Evolutionary conservation across 306 rosid species (phyloP).

Genomic region (Inga oerstediana): DNA sequence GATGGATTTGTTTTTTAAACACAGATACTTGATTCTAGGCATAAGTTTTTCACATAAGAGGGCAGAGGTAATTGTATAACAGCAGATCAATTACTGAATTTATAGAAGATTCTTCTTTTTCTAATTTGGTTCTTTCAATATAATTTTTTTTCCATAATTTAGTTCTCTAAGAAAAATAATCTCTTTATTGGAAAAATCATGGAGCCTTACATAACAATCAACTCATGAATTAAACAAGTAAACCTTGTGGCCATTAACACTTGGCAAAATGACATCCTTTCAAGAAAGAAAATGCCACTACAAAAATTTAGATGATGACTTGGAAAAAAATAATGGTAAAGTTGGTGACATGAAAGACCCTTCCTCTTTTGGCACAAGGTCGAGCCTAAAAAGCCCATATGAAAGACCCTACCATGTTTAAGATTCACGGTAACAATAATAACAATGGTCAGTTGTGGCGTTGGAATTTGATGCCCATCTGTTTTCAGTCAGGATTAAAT

Average conservation of each 20-base stretch:
- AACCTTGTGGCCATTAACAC: background rate
- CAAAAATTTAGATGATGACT: background rate
- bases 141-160: no score
- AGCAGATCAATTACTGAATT: background rate
- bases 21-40: constrained; percentile 25
- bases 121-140: no score
- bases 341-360: background rate
- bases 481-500: no score
- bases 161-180: no score
- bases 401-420: background rate
- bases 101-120: no score
- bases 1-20: constrained; percentile 31
- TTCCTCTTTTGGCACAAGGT: background rate
- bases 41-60: constrained; percentile 31
- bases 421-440: no score
- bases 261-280: background rate
- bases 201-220: no score
- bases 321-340: no score
- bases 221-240: no score
- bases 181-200: no score
- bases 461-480: no score
- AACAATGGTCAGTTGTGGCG: no score
- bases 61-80: constrained; percentile 37
- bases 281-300: background rate
- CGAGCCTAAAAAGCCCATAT: background rate